Base-by-base conservation (phyloP, 805 yeast genomes). In the Teunomyces stri region DNA sequence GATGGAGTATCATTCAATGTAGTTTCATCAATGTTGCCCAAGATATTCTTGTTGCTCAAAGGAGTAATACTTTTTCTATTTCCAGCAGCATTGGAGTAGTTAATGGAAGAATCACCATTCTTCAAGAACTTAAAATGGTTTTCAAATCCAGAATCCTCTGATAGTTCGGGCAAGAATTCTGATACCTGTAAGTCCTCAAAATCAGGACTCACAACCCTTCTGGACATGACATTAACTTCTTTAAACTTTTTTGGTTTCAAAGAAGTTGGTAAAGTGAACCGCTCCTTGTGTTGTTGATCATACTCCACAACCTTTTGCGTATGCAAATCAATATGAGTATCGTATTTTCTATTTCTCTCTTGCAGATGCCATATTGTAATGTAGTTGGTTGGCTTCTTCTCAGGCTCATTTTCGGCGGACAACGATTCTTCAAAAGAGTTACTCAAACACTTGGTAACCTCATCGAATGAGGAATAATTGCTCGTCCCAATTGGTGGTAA, bases 71-170 rank as follows among this genome's bases (percentile, higher is more conserved):
- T 63, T 15, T 51, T 46, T 42, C 65, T 54, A 42, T 60, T 47
- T 13, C 58, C 60, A 9, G 49, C 22, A 21, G 45, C 50, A 43
- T 53, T 57, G 3, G 59, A 49, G 34, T 46, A 52, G 22, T 55
- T 51, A 20, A 52, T 40, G 11, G 44, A 18, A 9, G 59, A 49
- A 22, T 52, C 48, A 25, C 54, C 53, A 29, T 50, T 49, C 34
- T 55, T 55, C 45, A 74, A 64, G 15, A 62, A 62, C 25, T 61
- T 61, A 56, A 78, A 75, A 39, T 75, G 76, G 41, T 62, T 61
- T 42, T 68, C 80, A 57, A 78, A 72, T 12, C 77, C 81, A 2
- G 81, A 76, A 38, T 75, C 77, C 30, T 67, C 68, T 1, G 79
- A 70, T 22, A 76, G 43, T 50, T 78, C 78, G 3, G 82, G 82